phyloP scores from a whole-genome alignment of 148 eudicot species.

The Chenopodium berlandieri region DNA sequence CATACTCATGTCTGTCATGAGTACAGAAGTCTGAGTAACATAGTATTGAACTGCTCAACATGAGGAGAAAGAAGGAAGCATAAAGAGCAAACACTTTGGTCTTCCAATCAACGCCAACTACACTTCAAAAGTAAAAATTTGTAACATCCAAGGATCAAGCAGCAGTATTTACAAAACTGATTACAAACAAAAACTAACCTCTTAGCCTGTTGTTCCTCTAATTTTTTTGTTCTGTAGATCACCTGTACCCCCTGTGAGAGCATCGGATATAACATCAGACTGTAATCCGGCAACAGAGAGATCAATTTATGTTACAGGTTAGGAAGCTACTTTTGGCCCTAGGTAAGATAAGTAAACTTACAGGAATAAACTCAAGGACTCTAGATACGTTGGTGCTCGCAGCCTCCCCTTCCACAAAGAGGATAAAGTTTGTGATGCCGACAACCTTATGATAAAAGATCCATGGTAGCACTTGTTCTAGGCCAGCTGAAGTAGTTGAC shows the following conservation, averaged over 20 bases:
- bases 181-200: constrained; percentile 43
- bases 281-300: neutral
- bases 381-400: constrained; percentile 42
- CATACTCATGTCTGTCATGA: neutral
- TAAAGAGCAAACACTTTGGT: neutral
- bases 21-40: neutral
- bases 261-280: neutral
- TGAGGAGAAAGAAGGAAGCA: neutral
- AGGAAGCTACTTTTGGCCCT: neutral
- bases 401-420: constrained; percentile 76
- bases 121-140: neutral
- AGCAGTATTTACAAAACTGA: neutral
- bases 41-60: neutral
- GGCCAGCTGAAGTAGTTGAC: constrained; percentile 75
- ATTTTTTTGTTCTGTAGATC: constrained; percentile 58
- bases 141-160: neutral
- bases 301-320: neutral
- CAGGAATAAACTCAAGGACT: constrained; percentile 62
- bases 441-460: constrained; percentile 73
- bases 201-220: constrained; percentile 72
- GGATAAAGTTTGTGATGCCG: constrained; percentile 49
- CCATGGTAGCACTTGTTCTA: constrained; percentile 82
- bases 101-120: neutral
- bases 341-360: constrained; percentile 30
- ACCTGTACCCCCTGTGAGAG: constrained; percentile 58